phyloP scores from a whole-genome alignment of 208 protist genomes.

The Acanthamoeba healyi region DNA sequence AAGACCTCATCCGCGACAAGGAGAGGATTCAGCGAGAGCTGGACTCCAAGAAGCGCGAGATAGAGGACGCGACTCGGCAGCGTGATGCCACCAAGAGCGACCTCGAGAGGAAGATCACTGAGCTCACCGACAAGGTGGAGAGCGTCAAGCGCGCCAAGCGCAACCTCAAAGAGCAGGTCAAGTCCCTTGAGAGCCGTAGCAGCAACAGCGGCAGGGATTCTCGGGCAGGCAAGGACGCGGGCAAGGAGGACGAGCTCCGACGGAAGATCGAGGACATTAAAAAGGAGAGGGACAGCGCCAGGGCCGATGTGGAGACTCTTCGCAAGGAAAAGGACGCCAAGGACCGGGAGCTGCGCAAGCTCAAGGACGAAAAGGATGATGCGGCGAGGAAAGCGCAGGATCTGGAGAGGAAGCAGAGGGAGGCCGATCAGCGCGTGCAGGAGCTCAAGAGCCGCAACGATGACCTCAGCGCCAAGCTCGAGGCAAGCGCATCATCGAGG shows the following conservation, averaged over 20 bases:
- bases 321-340: background rate
- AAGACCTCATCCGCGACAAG: slow-evolving; percentile 4
- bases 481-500: background rate
- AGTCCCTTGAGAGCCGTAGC: background rate
- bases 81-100: background rate
- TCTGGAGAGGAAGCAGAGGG: background rate
- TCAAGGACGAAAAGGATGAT: background rate
- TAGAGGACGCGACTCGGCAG: background rate
- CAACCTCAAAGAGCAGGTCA: slow-evolving; percentile 4
- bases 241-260: background rate
- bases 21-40: slow-evolving; percentile 2
- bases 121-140: slow-evolving; percentile 35
- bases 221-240: background rate
- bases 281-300: background rate
- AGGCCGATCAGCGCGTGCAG: background rate
- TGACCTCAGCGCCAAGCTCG: background rate
- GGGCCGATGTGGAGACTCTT: background rate
- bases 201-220: background rate
- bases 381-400: background rate
- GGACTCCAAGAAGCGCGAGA: background rate
- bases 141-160: slow-evolving; percentile 23
- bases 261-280: slow-evolving; percentile 37
- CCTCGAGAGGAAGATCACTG: slow-evolving; percentile 29
- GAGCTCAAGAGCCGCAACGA: background rate
- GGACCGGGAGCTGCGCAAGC: slow-evolving; percentile 28